Evolutionary conservation across 148 eudicot genomes (phyloP).

Genomic region (Chenopodium quinoa): DNA sequence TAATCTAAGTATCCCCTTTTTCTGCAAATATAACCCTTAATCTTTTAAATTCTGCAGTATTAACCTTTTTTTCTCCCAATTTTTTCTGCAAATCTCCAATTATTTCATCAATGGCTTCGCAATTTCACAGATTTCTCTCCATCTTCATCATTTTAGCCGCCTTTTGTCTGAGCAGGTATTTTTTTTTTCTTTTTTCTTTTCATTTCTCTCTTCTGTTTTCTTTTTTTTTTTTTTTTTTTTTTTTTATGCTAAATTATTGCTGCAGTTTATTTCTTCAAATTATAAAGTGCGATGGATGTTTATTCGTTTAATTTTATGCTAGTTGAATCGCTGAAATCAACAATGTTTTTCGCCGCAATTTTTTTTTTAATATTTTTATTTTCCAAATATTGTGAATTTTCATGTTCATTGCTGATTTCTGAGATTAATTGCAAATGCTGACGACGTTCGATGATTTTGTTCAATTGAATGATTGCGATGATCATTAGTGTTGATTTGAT

Average conservation of each 20-base stretch:
- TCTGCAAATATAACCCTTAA: neutral
- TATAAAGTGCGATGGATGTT: neutral
- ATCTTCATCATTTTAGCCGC: constrained; percentile 10
- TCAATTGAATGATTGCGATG: neutral
- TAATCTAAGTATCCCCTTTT: neutral
- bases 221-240: neutral
- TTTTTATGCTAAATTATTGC: neutral
- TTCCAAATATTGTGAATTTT: neutral
- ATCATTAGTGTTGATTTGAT: neutral
- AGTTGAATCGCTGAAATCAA: neutral
- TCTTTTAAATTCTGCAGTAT: neutral
- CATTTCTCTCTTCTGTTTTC: neutral
- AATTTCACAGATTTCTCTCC: constrained; percentile 11
- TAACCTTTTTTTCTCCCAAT: neutral
- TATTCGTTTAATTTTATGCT: neutral
- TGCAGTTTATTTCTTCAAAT: neutral
- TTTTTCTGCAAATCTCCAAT: neutral
- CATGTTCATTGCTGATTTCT: constrained; percentile 9
- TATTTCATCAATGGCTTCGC: constrained; percentile 19
- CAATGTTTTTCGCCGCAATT: neutral
- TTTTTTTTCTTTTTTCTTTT: too few species aligned
- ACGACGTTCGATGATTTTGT: neutral
- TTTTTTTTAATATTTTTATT: too few species aligned
- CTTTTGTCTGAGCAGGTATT: constrained; percentile 23
- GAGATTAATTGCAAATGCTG: neutral